phyloP scores from a whole-genome alignment of 2,329 filamentous ascomycete species.

The Xylariaceae sp. region DNA sequence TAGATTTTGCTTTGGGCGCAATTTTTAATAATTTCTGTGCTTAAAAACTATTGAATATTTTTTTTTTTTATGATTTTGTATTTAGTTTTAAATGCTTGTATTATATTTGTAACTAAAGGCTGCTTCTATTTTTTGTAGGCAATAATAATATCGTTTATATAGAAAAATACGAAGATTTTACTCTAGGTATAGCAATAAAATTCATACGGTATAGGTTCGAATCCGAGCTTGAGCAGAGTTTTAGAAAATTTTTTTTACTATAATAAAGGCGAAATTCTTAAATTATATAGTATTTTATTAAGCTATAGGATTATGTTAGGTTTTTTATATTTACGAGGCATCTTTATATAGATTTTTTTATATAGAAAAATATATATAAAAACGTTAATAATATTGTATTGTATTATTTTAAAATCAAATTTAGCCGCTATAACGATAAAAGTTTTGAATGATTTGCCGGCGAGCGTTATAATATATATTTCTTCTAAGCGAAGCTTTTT shows the following conservation, averaged over 20 bases:
- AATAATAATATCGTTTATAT: not conserved
- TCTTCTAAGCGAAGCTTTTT: not conserved
- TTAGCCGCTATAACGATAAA: not conserved
- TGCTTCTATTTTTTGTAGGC: not conserved
- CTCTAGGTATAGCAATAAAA: not conserved
- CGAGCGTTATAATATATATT: not conserved
- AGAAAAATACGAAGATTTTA: not conserved
- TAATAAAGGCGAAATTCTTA: not conserved
- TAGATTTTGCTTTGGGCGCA: not conserved
- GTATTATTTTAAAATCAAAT: constrained; percentile 2
- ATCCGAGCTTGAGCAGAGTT: not conserved
- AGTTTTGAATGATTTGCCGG: not conserved
- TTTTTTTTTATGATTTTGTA: not conserved
- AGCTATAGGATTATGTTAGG: not conserved
- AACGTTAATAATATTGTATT: not conserved
- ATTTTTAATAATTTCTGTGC: not conserved
- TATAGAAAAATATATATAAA: not conserved
- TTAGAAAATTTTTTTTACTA: not conserved
- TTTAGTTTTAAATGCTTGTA: not conserved
- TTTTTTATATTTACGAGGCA: not conserved
- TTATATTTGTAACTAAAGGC: not conserved
- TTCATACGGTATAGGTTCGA: not conserved
- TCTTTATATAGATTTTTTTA: not conserved
- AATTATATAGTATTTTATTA: not conserved
- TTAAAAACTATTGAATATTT: constrained; percentile 1